Percentiles rank a stretch among this genome's conserved stretches.
Evolutionary conservation across 139 green algal species (phyloP).

Genomic region (Dunaliella primolecta): DNA sequence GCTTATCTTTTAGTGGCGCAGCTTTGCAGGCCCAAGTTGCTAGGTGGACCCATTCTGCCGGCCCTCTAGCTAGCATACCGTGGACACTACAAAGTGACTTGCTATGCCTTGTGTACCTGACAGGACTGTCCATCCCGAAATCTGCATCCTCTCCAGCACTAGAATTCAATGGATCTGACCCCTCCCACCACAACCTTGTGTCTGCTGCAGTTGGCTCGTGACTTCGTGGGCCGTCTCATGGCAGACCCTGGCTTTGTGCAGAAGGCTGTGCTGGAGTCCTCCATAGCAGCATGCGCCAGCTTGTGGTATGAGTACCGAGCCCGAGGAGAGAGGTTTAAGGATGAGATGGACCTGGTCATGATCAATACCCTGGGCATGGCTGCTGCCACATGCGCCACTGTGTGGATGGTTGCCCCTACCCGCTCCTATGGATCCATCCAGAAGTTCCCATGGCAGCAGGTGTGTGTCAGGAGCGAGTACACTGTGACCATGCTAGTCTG

Average conservation of each 20-base stretch:
- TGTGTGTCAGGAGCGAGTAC: conserved; percentile 2
- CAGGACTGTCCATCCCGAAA: too few species aligned
- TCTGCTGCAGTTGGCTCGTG: conserved; percentile 60
- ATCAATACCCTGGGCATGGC: conserved; percentile 83
- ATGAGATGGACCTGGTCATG: conserved; percentile 86
- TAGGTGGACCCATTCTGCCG: too few species aligned
- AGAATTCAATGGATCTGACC: too few species aligned
- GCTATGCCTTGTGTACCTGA: background rate
- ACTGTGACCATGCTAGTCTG: background rate
- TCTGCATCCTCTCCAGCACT: background rate
- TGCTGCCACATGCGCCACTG: conserved; percentile 74
- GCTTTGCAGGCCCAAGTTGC: too few species aligned
- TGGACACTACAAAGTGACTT: too few species aligned
- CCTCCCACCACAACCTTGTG: too few species aligned
- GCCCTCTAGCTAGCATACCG: too few species aligned
- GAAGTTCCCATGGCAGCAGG: conserved; percentile 85
- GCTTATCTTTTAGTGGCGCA: too few species aligned
- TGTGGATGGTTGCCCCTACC: conserved; percentile 86
- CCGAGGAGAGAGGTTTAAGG: conserved; percentile 43
- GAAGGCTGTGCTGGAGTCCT: conserved; percentile 89
- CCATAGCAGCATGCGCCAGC: conserved; percentile 62
- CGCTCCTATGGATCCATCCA: conserved; percentile 68
- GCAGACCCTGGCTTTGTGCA: conserved; percentile 93
- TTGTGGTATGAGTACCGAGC: conserved; percentile 77
- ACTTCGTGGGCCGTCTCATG: conserved; percentile 94